A percentile compares a stretch with the other conserved stretches of the same genome.
Evolutionary conservation across 495 filamentous ascomycete species (phyloP).

Genomic region (Letharia lupina): DNA sequence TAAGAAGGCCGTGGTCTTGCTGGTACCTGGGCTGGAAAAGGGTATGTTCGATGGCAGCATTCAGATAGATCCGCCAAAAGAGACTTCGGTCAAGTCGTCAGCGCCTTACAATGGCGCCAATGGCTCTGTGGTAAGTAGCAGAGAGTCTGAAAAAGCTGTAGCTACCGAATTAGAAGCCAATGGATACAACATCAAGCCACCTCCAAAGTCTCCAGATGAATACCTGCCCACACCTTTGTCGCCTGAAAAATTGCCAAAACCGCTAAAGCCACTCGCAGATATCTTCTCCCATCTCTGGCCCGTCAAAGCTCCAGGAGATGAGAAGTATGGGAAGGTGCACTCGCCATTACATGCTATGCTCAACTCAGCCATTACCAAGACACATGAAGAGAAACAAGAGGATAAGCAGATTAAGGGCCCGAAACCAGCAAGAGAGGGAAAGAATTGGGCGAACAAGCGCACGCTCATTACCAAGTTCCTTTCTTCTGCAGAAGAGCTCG

Average conservation of each 20-base stretch:
- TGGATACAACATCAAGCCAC: background rate
- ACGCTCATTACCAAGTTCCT: constrained; percentile 74
- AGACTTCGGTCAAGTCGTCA: constrained; percentile 24
- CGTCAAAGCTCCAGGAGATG: constrained; percentile 74
- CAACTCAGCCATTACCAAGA: constrained; percentile 56
- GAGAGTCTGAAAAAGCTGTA: constrained; percentile 7
- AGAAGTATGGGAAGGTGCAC: constrained; percentile 65
- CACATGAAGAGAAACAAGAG: constrained; percentile 48
- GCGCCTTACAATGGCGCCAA: background rate
- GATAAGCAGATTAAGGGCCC: constrained; percentile 46
- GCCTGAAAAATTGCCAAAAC: constrained; percentile 48
- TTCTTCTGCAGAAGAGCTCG: constrained; percentile 59
- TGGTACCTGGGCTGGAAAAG: constrained; percentile 86
- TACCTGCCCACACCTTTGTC: constrained; percentile 66
- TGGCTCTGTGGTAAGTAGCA: background rate
- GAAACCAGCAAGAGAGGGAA: constrained; percentile 47
- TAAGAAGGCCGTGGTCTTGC: constrained; percentile 78
- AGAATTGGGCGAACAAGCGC: constrained; percentile 55
- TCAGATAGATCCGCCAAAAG: constrained; percentile 36
- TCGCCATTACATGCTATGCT: constrained; percentile 79
- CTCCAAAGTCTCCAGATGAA: constrained; percentile 42
- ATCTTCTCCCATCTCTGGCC: constrained; percentile 89
- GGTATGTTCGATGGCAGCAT: constrained; percentile 76
- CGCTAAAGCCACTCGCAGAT: constrained; percentile 62
- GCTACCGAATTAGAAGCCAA: constrained; percentile 18